Evolutionary conservation across 331 rosid species (phyloP).

Genomic region (Acacia pycnantha): DNA sequence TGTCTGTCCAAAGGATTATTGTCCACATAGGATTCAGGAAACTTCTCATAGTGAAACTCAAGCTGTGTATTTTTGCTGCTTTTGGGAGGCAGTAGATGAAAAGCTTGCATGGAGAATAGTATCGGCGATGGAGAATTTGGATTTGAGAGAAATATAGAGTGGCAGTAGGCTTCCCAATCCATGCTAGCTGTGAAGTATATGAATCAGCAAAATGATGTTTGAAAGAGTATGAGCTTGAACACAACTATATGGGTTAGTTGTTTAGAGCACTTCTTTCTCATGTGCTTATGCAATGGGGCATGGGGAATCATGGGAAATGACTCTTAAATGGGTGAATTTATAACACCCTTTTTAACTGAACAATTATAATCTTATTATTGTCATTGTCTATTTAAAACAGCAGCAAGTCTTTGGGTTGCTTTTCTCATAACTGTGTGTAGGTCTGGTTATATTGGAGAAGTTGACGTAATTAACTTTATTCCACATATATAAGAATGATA

Average conservation of each 20-base stretch:
- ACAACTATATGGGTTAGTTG: not conserved
- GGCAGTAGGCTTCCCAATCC: not conserved
- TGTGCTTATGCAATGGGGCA: not conserved
- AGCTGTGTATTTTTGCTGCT: conserved; percentile 44
- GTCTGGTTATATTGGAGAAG: not conserved
- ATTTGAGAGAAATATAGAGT: conserved; percentile 7
- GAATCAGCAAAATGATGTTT: not conserved
- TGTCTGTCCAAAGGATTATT: conserved; percentile 40
- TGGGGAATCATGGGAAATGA: not conserved
- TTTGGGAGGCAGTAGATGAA: conserved; percentile 49
- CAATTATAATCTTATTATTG: not conserved
- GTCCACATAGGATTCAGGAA: conserved; percentile 45
- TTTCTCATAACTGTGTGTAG: not conserved
- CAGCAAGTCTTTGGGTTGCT: not conserved
- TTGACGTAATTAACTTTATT: not conserved
- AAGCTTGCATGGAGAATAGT: conserved; percentile 54
- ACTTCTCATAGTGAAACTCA: conserved; percentile 7
- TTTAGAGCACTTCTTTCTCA: not conserved
- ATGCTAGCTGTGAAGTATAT: conserved; percentile 1
- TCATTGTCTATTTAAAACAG: not conserved
- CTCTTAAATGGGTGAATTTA: not conserved
- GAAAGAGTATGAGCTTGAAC: not conserved
- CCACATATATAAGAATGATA: not conserved
- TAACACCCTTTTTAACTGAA: not conserved
- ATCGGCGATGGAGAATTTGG: conserved; percentile 35